Evolutionary conservation across 2,329 filamentous ascomycete genomes (phyloP).

Genomic region (Nothophaeocryptopus gaeumannii): DNA sequence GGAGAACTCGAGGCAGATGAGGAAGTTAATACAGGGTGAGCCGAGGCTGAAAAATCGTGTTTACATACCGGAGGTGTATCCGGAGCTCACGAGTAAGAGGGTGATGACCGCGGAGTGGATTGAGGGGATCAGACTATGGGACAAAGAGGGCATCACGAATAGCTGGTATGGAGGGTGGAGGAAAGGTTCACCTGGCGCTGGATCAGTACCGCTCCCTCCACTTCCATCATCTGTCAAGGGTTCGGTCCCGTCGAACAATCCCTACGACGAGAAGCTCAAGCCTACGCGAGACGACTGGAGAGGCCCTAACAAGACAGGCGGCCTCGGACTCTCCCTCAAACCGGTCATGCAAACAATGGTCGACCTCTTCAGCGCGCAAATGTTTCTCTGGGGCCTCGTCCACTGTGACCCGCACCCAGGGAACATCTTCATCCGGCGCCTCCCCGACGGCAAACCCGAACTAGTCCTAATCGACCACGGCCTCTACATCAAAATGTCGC

Average conservation of each 20-base stretch:
- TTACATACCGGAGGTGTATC: constrained; percentile 82
- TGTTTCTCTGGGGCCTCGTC: constrained; percentile 94
- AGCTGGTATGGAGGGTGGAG: constrained; percentile 77
- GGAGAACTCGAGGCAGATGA: constrained; percentile 81
- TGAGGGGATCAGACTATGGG: constrained; percentile 88
- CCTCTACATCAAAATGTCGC: constrained; percentile 87
- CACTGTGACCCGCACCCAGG: constrained; percentile 97
- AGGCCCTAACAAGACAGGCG: constrained; percentile 68
- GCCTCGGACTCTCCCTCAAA: constrained; percentile 76
- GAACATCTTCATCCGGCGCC: constrained; percentile 90
- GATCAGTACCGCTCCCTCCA: constrained; percentile 60
- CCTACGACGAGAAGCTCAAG: constrained; percentile 64
- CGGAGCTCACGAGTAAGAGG: constrained; percentile 75
- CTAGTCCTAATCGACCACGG: constrained; percentile 96
- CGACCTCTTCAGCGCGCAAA: constrained; percentile 93
- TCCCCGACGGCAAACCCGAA: constrained; percentile 78
- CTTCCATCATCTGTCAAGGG: constrained; percentile 36
- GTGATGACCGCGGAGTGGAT: constrained; percentile 98
- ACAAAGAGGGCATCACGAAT: constrained; percentile 75
- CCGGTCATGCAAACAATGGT: constrained; percentile 97
- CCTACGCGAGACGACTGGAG: constrained; percentile 77
- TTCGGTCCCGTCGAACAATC: constrained; percentile 43
- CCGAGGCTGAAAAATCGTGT: constrained; percentile 73
- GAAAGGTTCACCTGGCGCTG: constrained; percentile 73
- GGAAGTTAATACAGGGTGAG: constrained; percentile 69